Percentiles rank a stretch among this genome's conserved stretches.
phyloP scores from a whole-genome alignment of 2,329 filamentous ascomycete species.

The Rhytidhysteron rufulum region DNA sequence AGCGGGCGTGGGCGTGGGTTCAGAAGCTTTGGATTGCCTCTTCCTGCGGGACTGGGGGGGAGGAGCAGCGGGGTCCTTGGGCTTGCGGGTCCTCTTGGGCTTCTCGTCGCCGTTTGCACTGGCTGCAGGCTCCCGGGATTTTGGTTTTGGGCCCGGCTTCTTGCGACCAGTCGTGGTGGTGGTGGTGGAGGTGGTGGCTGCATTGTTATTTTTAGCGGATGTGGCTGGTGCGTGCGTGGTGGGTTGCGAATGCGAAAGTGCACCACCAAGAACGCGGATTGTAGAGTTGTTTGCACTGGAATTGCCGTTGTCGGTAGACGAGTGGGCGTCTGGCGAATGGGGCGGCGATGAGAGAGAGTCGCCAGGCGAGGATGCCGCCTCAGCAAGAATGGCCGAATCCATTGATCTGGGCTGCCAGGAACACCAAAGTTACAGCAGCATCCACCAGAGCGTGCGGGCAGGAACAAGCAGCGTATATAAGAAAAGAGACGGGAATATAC shows the following conservation, averaged over 20 bases:
- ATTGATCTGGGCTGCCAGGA: background rate
- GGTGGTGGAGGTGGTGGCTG: conserved; percentile 14
- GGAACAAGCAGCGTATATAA: background rate
- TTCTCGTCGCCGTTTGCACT: conserved; percentile 40
- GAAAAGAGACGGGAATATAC: too few species aligned
- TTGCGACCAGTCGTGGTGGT: conserved; percentile 30
- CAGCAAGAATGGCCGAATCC: conserved; percentile 4
- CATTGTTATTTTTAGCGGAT: conserved; percentile 5
- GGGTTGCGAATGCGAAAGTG: conserved; percentile 14
- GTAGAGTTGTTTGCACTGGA: conserved; percentile 28
- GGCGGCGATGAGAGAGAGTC: conserved; percentile 30
- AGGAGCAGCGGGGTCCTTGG: conserved; percentile 47
- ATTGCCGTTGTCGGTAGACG: conserved; percentile 6
- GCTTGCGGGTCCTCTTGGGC: conserved; percentile 41
- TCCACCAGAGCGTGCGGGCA: background rate
- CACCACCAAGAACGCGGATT: conserved; percentile 30
- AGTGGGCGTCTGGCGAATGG: conserved; percentile 20
- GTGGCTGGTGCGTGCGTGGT: conserved; percentile 27
- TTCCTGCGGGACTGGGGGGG: conserved; percentile 48
- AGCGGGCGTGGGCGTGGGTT: conserved; percentile 8
- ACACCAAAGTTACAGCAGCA: conserved; percentile 2
- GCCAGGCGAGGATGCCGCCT: conserved; percentile 32
- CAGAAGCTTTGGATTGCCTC: conserved; percentile 38
- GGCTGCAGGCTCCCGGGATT: conserved; percentile 26
- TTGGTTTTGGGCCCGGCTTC: conserved; percentile 43